phyloP scores from a whole-genome alignment of 23 red algal genomes.

The Gracilaria vermiculophylla region DNA sequence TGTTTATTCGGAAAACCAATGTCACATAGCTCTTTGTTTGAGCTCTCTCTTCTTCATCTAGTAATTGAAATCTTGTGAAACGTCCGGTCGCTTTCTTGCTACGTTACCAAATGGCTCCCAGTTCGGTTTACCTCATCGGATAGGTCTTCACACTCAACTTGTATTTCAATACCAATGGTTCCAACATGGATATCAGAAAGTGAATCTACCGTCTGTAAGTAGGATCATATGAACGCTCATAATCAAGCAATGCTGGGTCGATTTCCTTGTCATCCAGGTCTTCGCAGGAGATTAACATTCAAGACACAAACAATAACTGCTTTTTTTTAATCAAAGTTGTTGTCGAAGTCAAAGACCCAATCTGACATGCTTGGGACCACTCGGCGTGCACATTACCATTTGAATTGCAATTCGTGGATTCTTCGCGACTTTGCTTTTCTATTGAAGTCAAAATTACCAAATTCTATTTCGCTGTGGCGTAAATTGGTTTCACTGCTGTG shows the following conservation, averaged over 20 bases:
- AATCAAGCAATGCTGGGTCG: background rate
- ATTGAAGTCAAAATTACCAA: background rate
- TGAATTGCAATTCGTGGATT: background rate
- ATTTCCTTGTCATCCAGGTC: background rate
- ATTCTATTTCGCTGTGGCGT: background rate
- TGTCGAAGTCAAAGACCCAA: background rate
- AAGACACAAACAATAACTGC: background rate
- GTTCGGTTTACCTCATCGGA: background rate
- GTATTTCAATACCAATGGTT: background rate
- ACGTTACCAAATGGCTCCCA: background rate
- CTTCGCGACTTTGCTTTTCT: background rate
- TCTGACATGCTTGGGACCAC: background rate
- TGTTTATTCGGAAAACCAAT: background rate
- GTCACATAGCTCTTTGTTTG: background rate
- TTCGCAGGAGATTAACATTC: background rate
- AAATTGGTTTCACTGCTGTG: too few species aligned
- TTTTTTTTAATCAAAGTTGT: background rate
- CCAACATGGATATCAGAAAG: background rate
- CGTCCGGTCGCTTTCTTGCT: background rate
- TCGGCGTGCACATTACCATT: background rate
- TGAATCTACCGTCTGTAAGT: background rate
- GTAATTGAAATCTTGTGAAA: background rate
- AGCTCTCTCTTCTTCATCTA: background rate
- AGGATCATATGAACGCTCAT: background rate
- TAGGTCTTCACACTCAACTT: background rate